Percentiles rank a stretch among this genome's conserved stretches.
Evolutionary conservation across 371 early-diverging fungal species (phyloP).

Genomic region (Mucor saturninus): DNA sequence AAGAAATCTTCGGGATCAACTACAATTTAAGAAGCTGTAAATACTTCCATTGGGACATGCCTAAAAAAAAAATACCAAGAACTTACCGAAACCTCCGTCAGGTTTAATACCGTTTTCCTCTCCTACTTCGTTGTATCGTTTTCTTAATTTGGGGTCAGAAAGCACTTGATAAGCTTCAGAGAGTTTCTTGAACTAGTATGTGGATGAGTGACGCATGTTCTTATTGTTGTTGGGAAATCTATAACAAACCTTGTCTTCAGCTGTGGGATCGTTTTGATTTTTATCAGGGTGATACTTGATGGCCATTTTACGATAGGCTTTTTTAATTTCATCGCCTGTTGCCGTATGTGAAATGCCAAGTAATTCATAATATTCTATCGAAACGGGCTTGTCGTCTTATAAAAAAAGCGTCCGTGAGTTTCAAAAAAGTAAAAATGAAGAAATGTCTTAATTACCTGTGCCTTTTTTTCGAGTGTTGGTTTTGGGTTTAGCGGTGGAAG

Average conservation of each 20-base stretch:
- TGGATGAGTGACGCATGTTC: too few species aligned
- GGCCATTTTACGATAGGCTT: slow-evolving; percentile 91
- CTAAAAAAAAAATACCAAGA: too few species aligned
- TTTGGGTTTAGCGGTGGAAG: slow-evolving; percentile 12
- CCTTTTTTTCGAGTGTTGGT: slow-evolving; percentile 48
- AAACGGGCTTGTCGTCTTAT: slow-evolving; percentile 67
- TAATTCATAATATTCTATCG: slow-evolving; percentile 84
- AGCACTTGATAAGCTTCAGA: slow-evolving; percentile 93
- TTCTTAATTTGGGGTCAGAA: slow-evolving; percentile 82
- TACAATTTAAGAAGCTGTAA: slow-evolving; percentile 12
- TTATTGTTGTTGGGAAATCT: too few species aligned
- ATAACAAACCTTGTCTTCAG: slow-evolving; percentile 77
- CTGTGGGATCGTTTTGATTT: slow-evolving; percentile 79
- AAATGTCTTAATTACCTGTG: slow-evolving; percentile 39
- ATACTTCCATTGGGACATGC: too few species aligned
- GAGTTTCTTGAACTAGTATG: slow-evolving; percentile 77
- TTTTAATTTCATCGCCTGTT: slow-evolving; percentile 89
- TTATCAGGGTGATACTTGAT: slow-evolving; percentile 97
- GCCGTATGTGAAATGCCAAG: slow-evolving; percentile 86
- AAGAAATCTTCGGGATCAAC: slow-evolving; percentile 95
- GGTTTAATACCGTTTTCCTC: slow-evolving; percentile 65
- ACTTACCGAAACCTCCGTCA: slow-evolving; percentile 70
- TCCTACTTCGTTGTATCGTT: slow-evolving; percentile 84
- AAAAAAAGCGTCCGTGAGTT: neutral
- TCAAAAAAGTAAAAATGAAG: neutral